Percentiles rank a stretch among this genome's conserved stretches.
phyloP scores from a whole-genome alignment of 257 asterid species.

The Thymus mandschuricus region DNA sequence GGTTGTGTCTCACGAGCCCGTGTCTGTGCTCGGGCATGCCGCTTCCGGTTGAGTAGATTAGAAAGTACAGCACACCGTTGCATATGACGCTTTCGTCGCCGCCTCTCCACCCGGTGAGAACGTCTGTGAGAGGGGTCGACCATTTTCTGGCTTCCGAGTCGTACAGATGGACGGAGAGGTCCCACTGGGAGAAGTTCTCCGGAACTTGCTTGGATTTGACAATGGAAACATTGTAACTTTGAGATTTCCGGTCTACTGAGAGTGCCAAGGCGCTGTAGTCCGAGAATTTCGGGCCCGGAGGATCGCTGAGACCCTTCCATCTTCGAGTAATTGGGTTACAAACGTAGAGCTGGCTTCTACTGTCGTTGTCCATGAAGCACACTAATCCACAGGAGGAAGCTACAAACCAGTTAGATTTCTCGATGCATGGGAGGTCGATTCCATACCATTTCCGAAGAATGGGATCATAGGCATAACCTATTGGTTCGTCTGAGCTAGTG shows the following conservation, averaged over 20 bases:
- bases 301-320: conserved; percentile 51
- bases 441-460: conserved; percentile 72
- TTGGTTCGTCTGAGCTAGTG: conserved; percentile 85
- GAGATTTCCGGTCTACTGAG: conserved; percentile 49
- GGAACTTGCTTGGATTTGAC: conserved; percentile 84
- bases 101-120: conserved; percentile 79
- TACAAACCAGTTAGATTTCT: conserved; percentile 70
- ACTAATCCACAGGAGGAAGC: conserved; percentile 84
- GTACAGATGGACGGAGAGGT: conserved; percentile 71
- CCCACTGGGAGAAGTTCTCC: conserved; percentile 78
- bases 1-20: conserved; percentile 60
- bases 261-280: conserved; percentile 81
- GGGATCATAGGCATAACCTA: conserved; percentile 82
- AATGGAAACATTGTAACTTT: conserved; percentile 51
- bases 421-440: conserved; percentile 76
- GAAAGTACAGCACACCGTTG: conserved; percentile 70
- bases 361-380: conserved; percentile 84
- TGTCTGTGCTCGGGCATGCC: conserved; percentile 58
- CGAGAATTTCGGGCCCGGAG: conserved; percentile 70
- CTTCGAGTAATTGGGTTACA: conserved; percentile 77
- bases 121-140: conserved; percentile 59
- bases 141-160: conserved; percentile 64
- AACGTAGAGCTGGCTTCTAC: conserved; percentile 60
- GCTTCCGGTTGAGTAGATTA: conserved; percentile 70
- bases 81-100: conserved; percentile 94